phyloP scores from a whole-genome alignment of 2,329 filamentous ascomycete species.

The Neopestalotiopsis sp. region DNA sequence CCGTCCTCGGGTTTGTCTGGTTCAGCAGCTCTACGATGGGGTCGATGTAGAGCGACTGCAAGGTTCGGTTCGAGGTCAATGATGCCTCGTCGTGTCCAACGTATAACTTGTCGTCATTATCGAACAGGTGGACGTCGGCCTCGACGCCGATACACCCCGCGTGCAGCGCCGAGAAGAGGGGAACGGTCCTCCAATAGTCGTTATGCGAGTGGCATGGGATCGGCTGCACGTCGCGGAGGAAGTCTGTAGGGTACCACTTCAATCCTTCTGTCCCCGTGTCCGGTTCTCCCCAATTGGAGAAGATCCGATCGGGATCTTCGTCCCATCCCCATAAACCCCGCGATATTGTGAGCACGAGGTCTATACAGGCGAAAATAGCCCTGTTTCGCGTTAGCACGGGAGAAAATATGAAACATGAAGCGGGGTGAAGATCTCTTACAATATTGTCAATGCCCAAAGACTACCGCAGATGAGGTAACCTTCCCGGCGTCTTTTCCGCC shows the following conservation, averaged over 20 bases:
- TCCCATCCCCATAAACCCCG: conserved; percentile 36
- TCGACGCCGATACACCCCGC: conserved; percentile 69
- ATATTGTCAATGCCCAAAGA: conserved; percentile 39
- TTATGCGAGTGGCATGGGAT: conserved; percentile 71
- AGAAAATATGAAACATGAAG: not conserved
- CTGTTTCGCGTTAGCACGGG: conserved; percentile 29
- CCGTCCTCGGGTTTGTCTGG: conserved; percentile 52
- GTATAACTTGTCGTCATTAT: conserved; percentile 53
- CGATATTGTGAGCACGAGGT: conserved; percentile 36
- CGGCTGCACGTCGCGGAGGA: conserved; percentile 58
- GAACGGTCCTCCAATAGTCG: conserved; percentile 70
- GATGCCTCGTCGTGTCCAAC: conserved; percentile 66
- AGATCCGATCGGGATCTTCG: conserved; percentile 34
- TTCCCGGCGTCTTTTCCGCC: conserved; percentile 24
- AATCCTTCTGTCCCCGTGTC: conserved; percentile 41
- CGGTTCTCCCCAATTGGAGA: conserved; percentile 32
- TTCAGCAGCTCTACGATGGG: conserved; percentile 65
- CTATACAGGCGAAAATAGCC: conserved; percentile 37
- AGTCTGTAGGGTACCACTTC: conserved; percentile 53
- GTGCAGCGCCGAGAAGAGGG: conserved; percentile 65
- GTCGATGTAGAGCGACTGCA: conserved; percentile 67
- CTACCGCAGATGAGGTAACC: conserved; percentile 38
- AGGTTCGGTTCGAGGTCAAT: conserved; percentile 60
- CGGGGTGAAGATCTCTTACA: conserved; percentile 34
- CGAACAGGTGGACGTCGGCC: conserved; percentile 70